Conservation (phyloP, 2,329 filamentous ascomycete species). For the Alternaria sp. region DNA sequence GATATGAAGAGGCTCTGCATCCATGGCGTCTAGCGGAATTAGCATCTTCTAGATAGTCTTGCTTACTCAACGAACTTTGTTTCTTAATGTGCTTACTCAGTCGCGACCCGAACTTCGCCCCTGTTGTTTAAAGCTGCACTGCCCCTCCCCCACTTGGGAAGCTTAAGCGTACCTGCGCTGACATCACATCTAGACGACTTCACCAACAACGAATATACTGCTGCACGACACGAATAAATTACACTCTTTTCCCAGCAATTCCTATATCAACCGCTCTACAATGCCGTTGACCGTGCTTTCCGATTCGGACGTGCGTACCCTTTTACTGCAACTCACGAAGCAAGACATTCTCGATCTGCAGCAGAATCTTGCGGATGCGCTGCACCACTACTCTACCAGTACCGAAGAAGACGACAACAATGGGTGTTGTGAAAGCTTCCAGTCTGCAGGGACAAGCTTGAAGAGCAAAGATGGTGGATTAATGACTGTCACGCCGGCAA, state of each 20-base stretch:
- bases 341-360: slow-evolving; percentile 68
- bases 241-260: background rate
- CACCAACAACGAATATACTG: background rate
- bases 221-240: background rate
- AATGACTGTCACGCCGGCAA: slow-evolving; percentile 74
- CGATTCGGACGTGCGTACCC: slow-evolving; percentile 62
- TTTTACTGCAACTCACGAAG: slow-evolving; percentile 65
- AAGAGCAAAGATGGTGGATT: slow-evolving; percentile 68
- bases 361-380: slow-evolving; percentile 65
- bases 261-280: background rate
- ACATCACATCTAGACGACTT: slow-evolving; percentile 7
- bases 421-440: slow-evolving; percentile 67
- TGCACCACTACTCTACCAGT: slow-evolving; percentile 72
- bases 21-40: slow-evolving; percentile 7
- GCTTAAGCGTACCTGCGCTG: slow-evolving; percentile 1
- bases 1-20: slow-evolving; percentile 15
- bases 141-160: slow-evolving; percentile 31
- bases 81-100: slow-evolving; percentile 21
- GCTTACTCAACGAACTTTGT: slow-evolving; percentile 4
- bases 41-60: slow-evolving; percentile 12
- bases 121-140: slow-evolving; percentile 14
- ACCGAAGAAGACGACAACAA: slow-evolving; percentile 64
- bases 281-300: slow-evolving; percentile 71
- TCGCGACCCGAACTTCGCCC: background rate
- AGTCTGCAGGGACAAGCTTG: slow-evolving; percentile 69